Conservation (phyloP, 1,139 yeast genomes). For the Yamadazyma spencermartinsiae region DNA sequence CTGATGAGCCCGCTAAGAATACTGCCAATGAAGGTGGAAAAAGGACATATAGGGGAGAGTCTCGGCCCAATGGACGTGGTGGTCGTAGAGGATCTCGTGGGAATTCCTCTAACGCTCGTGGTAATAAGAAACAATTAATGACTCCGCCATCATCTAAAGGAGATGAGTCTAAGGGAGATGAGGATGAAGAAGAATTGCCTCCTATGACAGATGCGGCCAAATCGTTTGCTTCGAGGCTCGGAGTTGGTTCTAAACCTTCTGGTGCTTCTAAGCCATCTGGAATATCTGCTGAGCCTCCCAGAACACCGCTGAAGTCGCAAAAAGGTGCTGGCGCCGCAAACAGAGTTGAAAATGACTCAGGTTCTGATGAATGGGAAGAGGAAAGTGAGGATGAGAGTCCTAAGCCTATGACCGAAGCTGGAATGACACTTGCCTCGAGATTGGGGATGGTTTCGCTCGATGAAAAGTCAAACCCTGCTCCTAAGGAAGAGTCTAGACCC, state of each 20-base stretch:
- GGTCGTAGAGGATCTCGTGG: background rate
- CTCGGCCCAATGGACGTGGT: background rate
- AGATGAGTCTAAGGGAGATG: constrained; percentile 2
- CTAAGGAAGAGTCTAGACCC: constrained; percentile 1
- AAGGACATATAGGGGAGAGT: no score
- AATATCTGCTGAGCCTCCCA: no score
- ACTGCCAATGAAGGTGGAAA: background rate
- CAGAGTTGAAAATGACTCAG: constrained; percentile 2
- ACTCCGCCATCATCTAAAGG: constrained; percentile 15
- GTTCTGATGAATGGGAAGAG: constrained; percentile 1
- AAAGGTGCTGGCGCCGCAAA: background rate
- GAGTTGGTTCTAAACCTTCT: constrained; percentile 11
- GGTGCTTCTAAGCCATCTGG: no score
- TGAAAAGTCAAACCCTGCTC: constrained; percentile 1
- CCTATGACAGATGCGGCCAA: constrained; percentile 30
- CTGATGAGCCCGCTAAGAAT: background rate
- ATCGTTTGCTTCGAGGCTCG: constrained; percentile 29
- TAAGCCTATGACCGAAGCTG: constrained; percentile 29
- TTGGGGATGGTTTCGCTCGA: constrained; percentile 15
- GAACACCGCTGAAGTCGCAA: background rate
- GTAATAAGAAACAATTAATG: background rate
- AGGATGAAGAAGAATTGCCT: constrained; percentile 16
- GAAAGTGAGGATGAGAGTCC: constrained; percentile 14
- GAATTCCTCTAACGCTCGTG: background rate
- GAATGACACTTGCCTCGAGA: constrained; percentile 27